phyloP scores from a whole-genome alignment of 1,139 yeast species.

The Nakaseomyces glabratus region DNA sequence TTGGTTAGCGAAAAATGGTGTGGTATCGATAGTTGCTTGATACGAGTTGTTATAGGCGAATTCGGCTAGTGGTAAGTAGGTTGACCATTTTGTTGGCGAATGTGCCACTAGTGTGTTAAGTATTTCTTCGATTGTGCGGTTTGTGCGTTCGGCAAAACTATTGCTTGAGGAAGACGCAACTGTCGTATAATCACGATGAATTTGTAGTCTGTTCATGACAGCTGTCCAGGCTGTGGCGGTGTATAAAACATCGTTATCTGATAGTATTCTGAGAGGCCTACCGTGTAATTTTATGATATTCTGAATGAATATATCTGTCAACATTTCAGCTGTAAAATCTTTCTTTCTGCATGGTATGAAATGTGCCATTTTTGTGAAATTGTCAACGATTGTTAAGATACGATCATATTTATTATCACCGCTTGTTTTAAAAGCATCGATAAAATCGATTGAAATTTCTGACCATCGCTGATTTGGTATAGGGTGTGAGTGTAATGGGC shows the following conservation, averaged over 20 bases:
- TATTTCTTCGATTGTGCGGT: neutral
- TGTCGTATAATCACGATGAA: neutral
- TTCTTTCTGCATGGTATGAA: neutral
- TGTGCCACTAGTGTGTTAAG: neutral
- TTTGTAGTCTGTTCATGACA: neutral
- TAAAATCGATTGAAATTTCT: neutral
- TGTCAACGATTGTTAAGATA: neutral
- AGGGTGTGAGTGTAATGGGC: neutral
- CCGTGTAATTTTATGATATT: neutral
- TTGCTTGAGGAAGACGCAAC: neutral
- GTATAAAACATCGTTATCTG: neutral
- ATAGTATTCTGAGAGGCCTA: neutral
- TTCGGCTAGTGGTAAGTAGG: neutral
- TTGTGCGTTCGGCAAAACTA: neutral
- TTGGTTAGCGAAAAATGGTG: neutral
- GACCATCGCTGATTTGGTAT: neutral
- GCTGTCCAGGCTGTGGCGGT: neutral
- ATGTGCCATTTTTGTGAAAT: neutral
- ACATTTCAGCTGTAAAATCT: neutral
- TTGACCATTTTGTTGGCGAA: neutral
- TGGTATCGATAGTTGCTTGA: neutral
- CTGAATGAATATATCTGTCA: neutral
- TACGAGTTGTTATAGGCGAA: neutral
- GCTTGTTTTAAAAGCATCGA: neutral
- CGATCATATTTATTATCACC: neutral